Conservation (phyloP, 306 rosid species). For the Cyclanthera cordifolia region DNA sequence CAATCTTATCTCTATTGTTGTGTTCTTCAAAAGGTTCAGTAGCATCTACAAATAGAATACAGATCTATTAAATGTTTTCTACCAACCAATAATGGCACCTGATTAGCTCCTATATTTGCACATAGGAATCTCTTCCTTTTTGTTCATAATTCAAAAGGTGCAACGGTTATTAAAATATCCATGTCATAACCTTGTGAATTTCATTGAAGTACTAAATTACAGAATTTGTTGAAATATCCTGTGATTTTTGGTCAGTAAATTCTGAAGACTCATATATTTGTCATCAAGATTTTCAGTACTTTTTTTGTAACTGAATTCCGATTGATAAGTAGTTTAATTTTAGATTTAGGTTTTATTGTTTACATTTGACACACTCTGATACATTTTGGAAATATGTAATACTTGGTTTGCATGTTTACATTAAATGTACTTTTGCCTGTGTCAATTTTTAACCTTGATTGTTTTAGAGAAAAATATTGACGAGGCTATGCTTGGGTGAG, state of each 20-base stretch:
- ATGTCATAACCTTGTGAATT: constrained; percentile 9
- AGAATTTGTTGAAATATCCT: background rate
- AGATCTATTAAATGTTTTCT: background rate
- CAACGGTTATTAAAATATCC: constrained; percentile 13
- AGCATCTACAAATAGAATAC: constrained; percentile 11
- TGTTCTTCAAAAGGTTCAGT: constrained; percentile 13
- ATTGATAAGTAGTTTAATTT: background rate
- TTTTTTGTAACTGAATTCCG: background rate
- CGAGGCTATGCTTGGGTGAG: too few species aligned
- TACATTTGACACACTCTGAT: background rate
- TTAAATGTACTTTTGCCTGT: too few species aligned
- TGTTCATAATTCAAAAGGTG: background rate
- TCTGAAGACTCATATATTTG: background rate
- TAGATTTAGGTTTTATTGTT: background rate
- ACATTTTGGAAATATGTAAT: too few species aligned
- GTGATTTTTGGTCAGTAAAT: background rate
- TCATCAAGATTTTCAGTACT: background rate
- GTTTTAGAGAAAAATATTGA: too few species aligned
- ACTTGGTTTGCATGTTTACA: too few species aligned
- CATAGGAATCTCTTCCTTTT: background rate
- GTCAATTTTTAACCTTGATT: too few species aligned
- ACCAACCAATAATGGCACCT: constrained; percentile 13
- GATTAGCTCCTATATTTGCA: constrained; percentile 15
- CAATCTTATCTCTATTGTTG: constrained; percentile 4
- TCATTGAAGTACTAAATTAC: constrained; percentile 9